Conservation (phyloP, 176 grass and related monocot genomes). For the Eremochloa ophiuroides region DNA sequence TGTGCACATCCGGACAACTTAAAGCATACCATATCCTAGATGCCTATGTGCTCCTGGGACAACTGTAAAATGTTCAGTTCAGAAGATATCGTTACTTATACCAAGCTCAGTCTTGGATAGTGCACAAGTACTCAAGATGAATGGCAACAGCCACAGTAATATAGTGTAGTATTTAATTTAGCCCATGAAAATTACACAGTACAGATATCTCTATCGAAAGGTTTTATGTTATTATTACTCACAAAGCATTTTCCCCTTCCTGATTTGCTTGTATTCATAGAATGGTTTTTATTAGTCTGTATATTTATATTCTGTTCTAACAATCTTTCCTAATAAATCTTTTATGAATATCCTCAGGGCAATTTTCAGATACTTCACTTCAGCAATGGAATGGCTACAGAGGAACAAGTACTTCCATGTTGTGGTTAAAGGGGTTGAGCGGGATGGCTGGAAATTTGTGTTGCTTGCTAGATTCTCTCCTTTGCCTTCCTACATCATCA, state of each 20-base stretch:
- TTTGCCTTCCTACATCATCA: conserved; percentile 91
- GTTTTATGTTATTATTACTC: not conserved
- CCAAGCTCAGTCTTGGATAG: not conserved
- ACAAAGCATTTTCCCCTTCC: not conserved
- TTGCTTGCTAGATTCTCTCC: conserved; percentile 93
- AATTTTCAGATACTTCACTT: conserved; percentile 77
- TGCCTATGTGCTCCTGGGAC: not conserved
- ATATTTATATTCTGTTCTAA: not conserved
- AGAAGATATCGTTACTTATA: not conserved
- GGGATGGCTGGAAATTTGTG: conserved; percentile 90
- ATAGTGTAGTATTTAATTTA: not conserved
- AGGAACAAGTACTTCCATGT: conserved; percentile 82
- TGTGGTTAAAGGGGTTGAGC: conserved; percentile 81
- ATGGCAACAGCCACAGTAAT: not conserved
- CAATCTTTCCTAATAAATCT: not conserved
- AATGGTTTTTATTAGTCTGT: not conserved
- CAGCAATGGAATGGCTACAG: conserved; percentile 77
- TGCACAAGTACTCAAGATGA: not conserved
- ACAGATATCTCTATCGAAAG: not conserved
- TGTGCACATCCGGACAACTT: not conserved
- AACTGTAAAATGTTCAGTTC: not conserved
- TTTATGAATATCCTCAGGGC: conserved; percentile 49
- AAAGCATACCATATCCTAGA: not conserved
- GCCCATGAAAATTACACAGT: not conserved
- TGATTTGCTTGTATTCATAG: not conserved